phyloP scores from a whole-genome alignment of 169 alveolate species.

The Cyclospora cayetanensis region DNA sequence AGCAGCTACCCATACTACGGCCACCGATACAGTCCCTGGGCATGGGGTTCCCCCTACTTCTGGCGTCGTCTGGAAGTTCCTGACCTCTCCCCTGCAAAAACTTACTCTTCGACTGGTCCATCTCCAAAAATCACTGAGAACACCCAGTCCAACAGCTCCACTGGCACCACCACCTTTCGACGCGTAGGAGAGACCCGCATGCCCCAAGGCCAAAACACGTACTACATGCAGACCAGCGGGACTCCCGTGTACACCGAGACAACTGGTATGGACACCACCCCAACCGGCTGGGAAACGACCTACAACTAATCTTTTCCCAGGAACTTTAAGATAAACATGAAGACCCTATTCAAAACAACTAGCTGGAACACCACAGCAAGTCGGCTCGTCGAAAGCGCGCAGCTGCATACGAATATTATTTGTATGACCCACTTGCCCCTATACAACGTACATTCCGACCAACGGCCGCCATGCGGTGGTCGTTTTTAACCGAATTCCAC shows the following conservation, averaged over 20 bases:
- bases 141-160: background rate
- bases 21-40: too few relatives aligned
- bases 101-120: background rate
- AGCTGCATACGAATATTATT: too few relatives aligned
- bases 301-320: background rate
- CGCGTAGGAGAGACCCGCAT: background rate
- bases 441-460: too few relatives aligned
- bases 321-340: background rate
- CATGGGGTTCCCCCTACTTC: conserved; percentile 16
- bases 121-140: background rate
- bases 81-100: background rate
- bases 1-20: background rate
- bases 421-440: too few relatives aligned
- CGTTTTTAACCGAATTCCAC: too few relatives aligned
- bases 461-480: too few relatives aligned
- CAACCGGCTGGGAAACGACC: background rate
- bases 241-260: background rate
- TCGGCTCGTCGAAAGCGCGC: background rate
- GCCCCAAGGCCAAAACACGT: background rate
- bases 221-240: background rate
- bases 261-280: background rate
- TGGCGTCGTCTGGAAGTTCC: background rate
- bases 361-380: background rate
- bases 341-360: background rate
- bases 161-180: background rate